Evolutionary conservation across 495 filamentous ascomycete genomes (phyloP).

Genomic region (Pseudoneurospora amorphoporcata): DNA sequence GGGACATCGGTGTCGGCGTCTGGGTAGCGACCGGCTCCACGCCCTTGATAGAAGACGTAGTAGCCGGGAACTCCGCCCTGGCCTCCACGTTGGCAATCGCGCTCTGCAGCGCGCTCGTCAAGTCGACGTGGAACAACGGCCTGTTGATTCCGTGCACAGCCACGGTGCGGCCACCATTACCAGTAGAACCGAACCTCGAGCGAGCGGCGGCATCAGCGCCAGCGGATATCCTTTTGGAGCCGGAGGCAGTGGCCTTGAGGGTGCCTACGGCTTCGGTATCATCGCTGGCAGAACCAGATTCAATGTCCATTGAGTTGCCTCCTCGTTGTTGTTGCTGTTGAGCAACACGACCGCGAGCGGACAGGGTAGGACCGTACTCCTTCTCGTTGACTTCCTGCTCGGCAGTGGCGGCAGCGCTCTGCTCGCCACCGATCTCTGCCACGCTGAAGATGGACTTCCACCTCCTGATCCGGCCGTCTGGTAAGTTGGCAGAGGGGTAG

Average conservation of each 20-base stretch:
- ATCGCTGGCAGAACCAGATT: neutral
- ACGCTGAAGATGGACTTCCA: slow-evolving; percentile 98
- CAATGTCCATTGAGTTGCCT: neutral
- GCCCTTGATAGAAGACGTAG: neutral
- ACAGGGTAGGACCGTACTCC: slow-evolving; percentile 21
- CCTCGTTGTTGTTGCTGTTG: neutral
- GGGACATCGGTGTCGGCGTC: neutral
- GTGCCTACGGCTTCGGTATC: neutral
- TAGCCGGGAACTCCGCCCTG: slow-evolving; percentile 7
- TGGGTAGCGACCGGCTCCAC: neutral
- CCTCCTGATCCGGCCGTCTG: slow-evolving; percentile 43
- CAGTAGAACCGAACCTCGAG: neutral
- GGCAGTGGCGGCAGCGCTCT: slow-evolving; percentile 51
- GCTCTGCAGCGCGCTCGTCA: slow-evolving; percentile 85
- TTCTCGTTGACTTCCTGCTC: slow-evolving; percentile 50
- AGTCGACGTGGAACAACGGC: slow-evolving; percentile 89
- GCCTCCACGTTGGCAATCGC: slow-evolving; percentile 69
- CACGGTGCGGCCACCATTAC: slow-evolving; percentile 27
- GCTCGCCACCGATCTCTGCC: slow-evolving; percentile 68
- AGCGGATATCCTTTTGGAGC: neutral
- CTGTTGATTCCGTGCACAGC: slow-evolving; percentile 76
- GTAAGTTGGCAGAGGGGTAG: slow-evolving; percentile 51
- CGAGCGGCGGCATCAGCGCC: neutral
- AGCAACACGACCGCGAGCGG: neutral
- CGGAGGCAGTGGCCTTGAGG: neutral